These are phyloP conservation scores for Scolecobasidium constrictum DNA, from an alignment of 2,329 filamentous ascomycete genomes.

Conservation along the genomic window DNA sequence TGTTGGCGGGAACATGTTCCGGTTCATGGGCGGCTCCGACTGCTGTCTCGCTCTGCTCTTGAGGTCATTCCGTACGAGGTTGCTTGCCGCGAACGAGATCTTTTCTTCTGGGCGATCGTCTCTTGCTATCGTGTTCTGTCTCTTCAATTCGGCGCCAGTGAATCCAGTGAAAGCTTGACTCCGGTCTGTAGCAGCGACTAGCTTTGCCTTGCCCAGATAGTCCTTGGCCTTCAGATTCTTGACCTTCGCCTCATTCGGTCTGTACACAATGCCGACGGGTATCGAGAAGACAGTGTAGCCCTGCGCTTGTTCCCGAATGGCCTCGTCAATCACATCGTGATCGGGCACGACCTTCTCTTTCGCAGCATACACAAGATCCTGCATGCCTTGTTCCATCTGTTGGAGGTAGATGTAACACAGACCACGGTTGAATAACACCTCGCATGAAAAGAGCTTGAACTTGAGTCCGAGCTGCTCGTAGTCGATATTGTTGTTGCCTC, in stretches of 20 bases:
- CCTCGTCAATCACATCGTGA: constrained; percentile 96
- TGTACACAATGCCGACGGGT: constrained; percentile 87
- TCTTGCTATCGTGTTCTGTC: constrained; percentile 44
- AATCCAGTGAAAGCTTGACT: constrained; percentile 75
- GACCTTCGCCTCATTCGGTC: constrained; percentile 94
- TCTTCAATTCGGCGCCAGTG: constrained; percentile 68
- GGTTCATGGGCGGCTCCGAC: constrained; percentile 68
- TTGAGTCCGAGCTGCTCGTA: constrained; percentile 92
- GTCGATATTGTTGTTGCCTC: constrained; percentile 95
- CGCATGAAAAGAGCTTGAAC: constrained; percentile 95
- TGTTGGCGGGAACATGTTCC: constrained; percentile 92
- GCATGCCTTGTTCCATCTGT: constrained; percentile 80
- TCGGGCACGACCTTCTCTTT: constrained; percentile 96
- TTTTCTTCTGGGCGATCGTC: constrained; percentile 77
- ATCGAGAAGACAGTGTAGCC: constrained; percentile 99
- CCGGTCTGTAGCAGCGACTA: constrained; percentile 79
- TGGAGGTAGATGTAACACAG: constrained; percentile 96
- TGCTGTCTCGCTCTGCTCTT: constrained; percentile 67
- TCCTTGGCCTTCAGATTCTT: constrained; percentile 97
- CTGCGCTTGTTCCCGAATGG: constrained; percentile 87
- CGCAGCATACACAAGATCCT: constrained; percentile 80
- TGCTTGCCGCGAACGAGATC: constrained; percentile 84
- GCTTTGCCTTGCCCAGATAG: constrained; percentile 88
- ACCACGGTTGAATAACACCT: constrained; percentile 93
- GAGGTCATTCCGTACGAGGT: constrained; percentile 80